phyloP scores from a whole-genome alignment of 176 grass and related monocot species.

The Raddia guianensis region DNA sequence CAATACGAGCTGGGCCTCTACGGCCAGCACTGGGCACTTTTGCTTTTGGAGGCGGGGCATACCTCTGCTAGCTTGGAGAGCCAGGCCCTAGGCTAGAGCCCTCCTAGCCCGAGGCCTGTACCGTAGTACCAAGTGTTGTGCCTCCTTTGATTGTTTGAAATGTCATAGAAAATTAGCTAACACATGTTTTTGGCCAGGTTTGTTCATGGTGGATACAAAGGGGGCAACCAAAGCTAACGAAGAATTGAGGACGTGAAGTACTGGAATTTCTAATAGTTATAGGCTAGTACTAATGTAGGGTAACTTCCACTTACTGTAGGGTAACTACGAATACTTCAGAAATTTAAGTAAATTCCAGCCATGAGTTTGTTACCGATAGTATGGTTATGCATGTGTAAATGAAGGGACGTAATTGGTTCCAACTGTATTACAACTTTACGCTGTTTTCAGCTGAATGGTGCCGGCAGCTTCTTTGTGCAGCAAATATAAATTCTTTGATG shows the following conservation, averaged over 20 bases:
- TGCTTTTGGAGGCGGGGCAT: no score
- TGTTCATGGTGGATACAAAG: neutral
- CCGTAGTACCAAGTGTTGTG: neutral
- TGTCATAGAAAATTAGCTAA: neutral
- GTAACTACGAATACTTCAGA: neutral
- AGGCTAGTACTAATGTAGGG: slow-evolving; percentile 9
- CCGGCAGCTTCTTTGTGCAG: no score
- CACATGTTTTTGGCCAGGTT: slow-evolving; percentile 23
- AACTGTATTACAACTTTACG: neutral
- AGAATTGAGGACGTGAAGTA: slow-evolving; percentile 20
- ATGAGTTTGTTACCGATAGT: neutral
- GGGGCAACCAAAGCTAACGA: neutral
- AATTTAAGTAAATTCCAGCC: slow-evolving; percentile 15
- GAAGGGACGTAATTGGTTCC: no score
- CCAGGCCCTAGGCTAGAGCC: no score
- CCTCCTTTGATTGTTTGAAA: slow-evolving; percentile 1
- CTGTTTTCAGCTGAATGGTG: neutral
- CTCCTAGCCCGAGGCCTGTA: no score
- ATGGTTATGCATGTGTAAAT: slow-evolving; percentile 28
- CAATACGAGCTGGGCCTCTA: no score
- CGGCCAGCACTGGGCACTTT: no score
- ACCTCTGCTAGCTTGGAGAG: no score
- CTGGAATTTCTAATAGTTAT: neutral
- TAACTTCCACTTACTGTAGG: slow-evolving; percentile 9
- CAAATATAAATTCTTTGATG: neutral